Evolutionary conservation across 2,329 filamentous ascomycete species (phyloP), one percentile per base, ranked within the genome.

Genomic region (Aspergillus latus): DNA sequence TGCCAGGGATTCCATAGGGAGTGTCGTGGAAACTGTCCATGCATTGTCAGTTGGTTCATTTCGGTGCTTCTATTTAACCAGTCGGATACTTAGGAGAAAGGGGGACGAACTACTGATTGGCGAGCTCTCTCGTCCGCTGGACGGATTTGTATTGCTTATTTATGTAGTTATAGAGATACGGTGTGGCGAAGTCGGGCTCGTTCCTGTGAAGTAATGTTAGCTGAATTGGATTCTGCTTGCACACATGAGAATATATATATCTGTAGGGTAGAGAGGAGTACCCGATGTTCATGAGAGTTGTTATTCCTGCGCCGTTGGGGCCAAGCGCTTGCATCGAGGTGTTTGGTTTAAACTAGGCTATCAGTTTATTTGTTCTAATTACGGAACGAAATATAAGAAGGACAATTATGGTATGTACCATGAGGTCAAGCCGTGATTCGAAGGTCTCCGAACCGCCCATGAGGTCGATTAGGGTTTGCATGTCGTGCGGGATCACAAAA

Each of bases 81-180:
- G 8, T 26, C 21, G 3, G 11, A 10, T 21, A 5, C 15, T 29
- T 3, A 37, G 16, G 4, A 32, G 30, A 5, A 28, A 34, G 13
- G 4, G 7, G 0, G 8, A 45, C 64, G 49, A 60, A 69, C 66
- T 83, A 86, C 44, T 77, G 72, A 59, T 83, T 80, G 9, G 84
- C 85, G 34, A 87, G 76, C 50, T 73, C 75, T 50, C 87, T 81
- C 39, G 82, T 83, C 59, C 82, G 78, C 58, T 81, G 68, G n/a
- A 89, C 85, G 16, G 80, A 80, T 46, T 84, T 82, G 62, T 84
- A 80, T 67, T 88, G 87, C 48, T 84, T 81, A 60, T 83, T 83
- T 56, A 84, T 82, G 68, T 84, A 90, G 71, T 88, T 86, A 77
- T 87, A 90, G 3, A 90, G 77, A 68, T 86, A 90, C 0, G 86